These are phyloP conservation scores for Pythium pectinolyticum DNA, from an alignment of 352 stramenopile species.

Conservation along the genomic window DNA sequence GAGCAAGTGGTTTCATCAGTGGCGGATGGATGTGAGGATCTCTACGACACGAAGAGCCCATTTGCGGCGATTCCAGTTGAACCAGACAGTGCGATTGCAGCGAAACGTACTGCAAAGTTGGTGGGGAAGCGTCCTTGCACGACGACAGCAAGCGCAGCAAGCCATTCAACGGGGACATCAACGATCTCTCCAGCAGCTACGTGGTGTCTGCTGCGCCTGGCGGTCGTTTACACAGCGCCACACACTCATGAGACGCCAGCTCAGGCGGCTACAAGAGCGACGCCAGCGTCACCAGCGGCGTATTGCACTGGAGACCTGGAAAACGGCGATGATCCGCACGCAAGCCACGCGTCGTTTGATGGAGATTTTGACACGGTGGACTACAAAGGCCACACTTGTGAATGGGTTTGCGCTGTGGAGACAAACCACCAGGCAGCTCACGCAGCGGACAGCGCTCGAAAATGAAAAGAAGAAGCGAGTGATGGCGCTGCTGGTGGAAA, in stretches of 20 bases:
- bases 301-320: neutral
- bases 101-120: neutral
- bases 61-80: neutral
- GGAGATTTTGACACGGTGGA: neutral
- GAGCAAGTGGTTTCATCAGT: conserved; percentile 1
- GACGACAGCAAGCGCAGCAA: too few relatives aligned
- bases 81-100: neutral
- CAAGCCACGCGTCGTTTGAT: neutral
- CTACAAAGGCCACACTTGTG: neutral
- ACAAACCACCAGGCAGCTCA: conserved; percentile 4
- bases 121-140: too few relatives aligned
- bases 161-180: too few relatives aligned
- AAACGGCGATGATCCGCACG: neutral
- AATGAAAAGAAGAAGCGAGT: conserved; percentile 36
- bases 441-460: conserved; percentile 7
- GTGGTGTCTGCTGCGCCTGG: neutral
- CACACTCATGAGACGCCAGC: neutral
- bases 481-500: conserved; percentile 38
- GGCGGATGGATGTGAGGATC: neutral
- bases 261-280: neutral
- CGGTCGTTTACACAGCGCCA: neutral
- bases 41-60: too few relatives aligned
- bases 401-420: conserved; percentile 17
- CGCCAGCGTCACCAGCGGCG: neutral
- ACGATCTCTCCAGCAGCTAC: neutral